Evolutionary conservation across 192 early-diverging fungal species (phyloP).

Genomic region (Cladochytrium replicatum): DNA sequence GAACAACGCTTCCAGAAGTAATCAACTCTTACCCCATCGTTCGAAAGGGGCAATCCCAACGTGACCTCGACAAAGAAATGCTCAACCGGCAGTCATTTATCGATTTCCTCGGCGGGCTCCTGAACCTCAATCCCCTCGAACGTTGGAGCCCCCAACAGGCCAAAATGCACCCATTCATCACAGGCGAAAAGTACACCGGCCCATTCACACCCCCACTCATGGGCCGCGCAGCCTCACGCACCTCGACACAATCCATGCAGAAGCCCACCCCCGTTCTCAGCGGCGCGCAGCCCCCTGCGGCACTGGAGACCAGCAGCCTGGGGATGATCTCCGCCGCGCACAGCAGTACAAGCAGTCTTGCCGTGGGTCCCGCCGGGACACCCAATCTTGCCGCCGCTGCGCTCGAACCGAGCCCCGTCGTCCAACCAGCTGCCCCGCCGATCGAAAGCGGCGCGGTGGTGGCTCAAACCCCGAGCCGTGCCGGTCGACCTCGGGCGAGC

Average conservation of each 20-base stretch:
- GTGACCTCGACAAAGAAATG: conserved; percentile 40
- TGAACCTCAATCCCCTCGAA: conserved; percentile 83
- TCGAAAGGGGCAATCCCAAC: conserved; percentile 45
- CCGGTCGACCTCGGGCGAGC: conserved; percentile 32
- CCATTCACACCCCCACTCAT: conserved; percentile 67
- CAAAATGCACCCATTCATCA: conserved; percentile 89
- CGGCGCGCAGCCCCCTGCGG: too few relatives aligned
- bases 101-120: conserved; percentile 85
- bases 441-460: background rate
- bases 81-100: conserved; percentile 66
- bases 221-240: too few relatives aligned
- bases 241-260: too few relatives aligned
- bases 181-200: conserved; percentile 66
- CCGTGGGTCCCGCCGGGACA: background rate
- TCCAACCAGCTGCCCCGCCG: background rate
- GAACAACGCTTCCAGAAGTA: conserved; percentile 77
- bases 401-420: background rate
- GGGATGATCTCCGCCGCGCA: too few relatives aligned
- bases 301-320: too few relatives aligned
- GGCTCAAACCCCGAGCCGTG: background rate
- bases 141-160: conserved; percentile 96
- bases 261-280: too few relatives aligned
- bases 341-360: background rate
- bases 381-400: background rate
- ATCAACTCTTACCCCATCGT: conserved; percentile 76